Conservation (phyloP, 805 yeast genomes). For the Cyberlindnera nakhonratchasimensis region DNA sequence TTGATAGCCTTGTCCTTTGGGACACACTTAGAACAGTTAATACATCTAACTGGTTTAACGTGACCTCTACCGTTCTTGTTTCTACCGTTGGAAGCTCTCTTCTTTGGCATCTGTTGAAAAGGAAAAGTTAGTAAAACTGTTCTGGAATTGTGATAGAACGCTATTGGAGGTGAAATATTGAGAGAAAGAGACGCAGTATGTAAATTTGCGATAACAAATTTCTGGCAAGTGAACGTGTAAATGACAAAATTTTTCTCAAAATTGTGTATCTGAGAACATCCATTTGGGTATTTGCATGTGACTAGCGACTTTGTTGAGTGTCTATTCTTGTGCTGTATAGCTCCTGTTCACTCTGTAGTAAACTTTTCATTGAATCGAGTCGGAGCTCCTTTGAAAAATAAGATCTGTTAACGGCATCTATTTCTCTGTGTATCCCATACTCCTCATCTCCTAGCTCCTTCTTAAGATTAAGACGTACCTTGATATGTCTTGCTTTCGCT, state of each 20-base stretch:
- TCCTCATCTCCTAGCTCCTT: neutral
- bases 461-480: constrained; percentile 7
- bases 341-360: neutral
- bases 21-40: constrained; percentile 99
- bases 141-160: neutral
- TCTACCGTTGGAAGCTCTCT: constrained; percentile 99
- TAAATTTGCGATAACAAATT: neutral
- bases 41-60: constrained; percentile 99
- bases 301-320: neutral
- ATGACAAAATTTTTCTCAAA: too few species aligned
- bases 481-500: constrained; percentile 13
- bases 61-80: constrained; percentile 99
- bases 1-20: constrained; percentile 99
- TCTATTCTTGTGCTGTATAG: neutral
- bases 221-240: neutral
- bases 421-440: neutral
- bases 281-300: neutral
- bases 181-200: too few species aligned
- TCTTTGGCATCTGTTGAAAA: constrained; percentile 92
- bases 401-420: neutral
- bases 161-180: neutral
- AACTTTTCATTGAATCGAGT: neutral
- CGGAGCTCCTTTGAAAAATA: neutral
- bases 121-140: constrained; percentile 23
- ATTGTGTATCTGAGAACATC: too few species aligned